A percentile compares a stretch with the other conserved stretches of the same genome.
Conservation (phyloP, 495 filamentous ascomycete genomes). For the Pseudevernia furfuracea region DNA sequence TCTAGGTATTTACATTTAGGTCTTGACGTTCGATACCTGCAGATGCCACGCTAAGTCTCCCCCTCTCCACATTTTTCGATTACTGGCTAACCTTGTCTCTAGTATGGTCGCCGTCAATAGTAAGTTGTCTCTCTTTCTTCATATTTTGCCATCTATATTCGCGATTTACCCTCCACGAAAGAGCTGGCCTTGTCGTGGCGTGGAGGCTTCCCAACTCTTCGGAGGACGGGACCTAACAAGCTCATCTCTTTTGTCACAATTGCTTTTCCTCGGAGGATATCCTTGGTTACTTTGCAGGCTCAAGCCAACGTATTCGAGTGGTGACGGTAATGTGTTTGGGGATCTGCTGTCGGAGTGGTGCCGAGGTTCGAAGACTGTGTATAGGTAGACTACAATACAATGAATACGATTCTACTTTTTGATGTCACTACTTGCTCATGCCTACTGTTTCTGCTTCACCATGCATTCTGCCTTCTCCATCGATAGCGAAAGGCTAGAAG, state of each 20-base stretch:
- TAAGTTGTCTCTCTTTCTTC: background rate
- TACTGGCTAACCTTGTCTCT: background rate
- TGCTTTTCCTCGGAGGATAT: background rate
- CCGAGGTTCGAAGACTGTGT: background rate
- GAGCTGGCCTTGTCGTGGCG: slow-evolving; percentile 10
- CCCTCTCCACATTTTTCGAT: background rate
- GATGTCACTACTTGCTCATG: background rate
- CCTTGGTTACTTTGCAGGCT: background rate
- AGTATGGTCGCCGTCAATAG: background rate
- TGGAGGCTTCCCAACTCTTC: slow-evolving; percentile 1
- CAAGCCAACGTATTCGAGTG: background rate
- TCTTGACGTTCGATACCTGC: background rate
- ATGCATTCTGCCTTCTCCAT: background rate
- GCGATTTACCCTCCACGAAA: slow-evolving; percentile 7
- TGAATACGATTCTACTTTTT: background rate
- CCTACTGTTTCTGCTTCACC: background rate
- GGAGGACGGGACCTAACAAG: slow-evolving; percentile 5
- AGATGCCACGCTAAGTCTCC: background rate
- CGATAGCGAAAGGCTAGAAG: background rate
- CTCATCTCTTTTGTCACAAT: background rate
- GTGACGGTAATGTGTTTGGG: background rate
- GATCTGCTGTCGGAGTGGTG: background rate
- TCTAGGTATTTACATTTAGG: background rate
- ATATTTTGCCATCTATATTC: background rate
- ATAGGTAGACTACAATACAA: background rate